Evolutionary conservation across 2,329 filamentous ascomycete species (phyloP).

Genomic region (Aspergillus latus): DNA sequence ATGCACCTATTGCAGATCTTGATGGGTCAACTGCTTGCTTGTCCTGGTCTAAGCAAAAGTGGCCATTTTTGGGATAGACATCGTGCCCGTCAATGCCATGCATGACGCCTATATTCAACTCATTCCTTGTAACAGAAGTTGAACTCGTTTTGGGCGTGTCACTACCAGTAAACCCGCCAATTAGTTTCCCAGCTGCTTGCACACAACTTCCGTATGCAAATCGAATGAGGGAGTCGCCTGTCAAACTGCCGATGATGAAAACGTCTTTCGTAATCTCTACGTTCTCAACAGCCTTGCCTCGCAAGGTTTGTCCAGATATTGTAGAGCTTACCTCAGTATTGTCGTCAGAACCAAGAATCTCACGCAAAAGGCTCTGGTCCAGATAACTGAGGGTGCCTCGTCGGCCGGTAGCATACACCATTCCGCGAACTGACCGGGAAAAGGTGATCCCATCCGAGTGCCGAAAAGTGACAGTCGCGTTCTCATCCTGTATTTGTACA

Average conservation of each 20-base stretch:
- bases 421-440: conserved; percentile 47
- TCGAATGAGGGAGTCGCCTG: conserved; percentile 60
- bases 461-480: conserved; percentile 46
- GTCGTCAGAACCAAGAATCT: conserved; percentile 43
- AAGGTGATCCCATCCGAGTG: conserved; percentile 45
- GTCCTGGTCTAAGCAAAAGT: background rate
- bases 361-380: conserved; percentile 45
- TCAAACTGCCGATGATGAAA: conserved; percentile 60
- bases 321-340: conserved; percentile 26
- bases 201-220: conserved; percentile 61
- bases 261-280: conserved; percentile 55
- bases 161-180: conserved; percentile 27
- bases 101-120: conserved; percentile 33
- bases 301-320: conserved; percentile 55
- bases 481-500: conserved; percentile 33
- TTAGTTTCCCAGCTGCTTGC: conserved; percentile 56
- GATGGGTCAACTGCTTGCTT: background rate
- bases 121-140: conserved; percentile 11
- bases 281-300: conserved; percentile 52
- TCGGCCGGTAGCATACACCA: conserved; percentile 58
- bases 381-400: conserved; percentile 57
- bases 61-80: conserved; percentile 13
- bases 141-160: conserved; percentile 12
- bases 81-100: conserved; percentile 42
- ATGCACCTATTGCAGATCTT: background rate